phyloP scores from a whole-genome alignment of 192 early-diverging fungal genomes.

The Coemansia erecta region DNA sequence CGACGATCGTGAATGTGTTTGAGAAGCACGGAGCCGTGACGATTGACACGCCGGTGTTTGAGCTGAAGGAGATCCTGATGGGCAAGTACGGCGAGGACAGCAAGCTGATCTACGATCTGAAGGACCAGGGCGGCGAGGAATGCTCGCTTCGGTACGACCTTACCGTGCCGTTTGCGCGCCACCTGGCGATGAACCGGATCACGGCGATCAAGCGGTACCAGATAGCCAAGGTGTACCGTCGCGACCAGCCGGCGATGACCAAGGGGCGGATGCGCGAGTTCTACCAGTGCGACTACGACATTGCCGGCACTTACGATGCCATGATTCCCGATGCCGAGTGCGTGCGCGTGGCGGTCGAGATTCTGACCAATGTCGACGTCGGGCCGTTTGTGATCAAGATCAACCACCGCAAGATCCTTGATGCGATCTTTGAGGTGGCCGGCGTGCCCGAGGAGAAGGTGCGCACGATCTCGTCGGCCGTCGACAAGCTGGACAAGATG shows the following conservation, averaged over 20 bases:
- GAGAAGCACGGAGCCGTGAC: conserved; percentile 97
- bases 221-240: conserved; percentile 96
- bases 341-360: conserved; percentile 76
- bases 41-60: conserved; percentile 98
- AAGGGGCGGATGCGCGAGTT: conserved; percentile 99
- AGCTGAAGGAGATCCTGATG: conserved; percentile 92
- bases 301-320: conserved; percentile 89
- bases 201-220: conserved; percentile 95
- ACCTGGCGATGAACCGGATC: conserved; percentile 87
- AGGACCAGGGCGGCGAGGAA: conserved; percentile 95
- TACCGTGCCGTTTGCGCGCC: conserved; percentile 97
- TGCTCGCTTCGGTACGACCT: conserved; percentile 96
- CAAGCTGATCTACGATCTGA: conserved; percentile 97
- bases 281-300: conserved; percentile 98
- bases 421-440: conserved; percentile 95
- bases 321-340: conserved; percentile 98
- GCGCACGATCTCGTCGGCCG: conserved; percentile 91
- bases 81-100: conserved; percentile 99
- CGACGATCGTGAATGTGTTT: conserved; percentile 82
- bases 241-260: conserved; percentile 97
- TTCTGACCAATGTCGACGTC: conserved; percentile 75
- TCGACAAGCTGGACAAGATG: conserved; percentile 97
- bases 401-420: conserved; percentile 95
- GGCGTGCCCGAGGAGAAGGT: conserved; percentile 89
- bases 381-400: conserved; percentile 93